Conservation (phyloP, 768 basidiomycete genomes). For the Leccinum broughii region DNA sequence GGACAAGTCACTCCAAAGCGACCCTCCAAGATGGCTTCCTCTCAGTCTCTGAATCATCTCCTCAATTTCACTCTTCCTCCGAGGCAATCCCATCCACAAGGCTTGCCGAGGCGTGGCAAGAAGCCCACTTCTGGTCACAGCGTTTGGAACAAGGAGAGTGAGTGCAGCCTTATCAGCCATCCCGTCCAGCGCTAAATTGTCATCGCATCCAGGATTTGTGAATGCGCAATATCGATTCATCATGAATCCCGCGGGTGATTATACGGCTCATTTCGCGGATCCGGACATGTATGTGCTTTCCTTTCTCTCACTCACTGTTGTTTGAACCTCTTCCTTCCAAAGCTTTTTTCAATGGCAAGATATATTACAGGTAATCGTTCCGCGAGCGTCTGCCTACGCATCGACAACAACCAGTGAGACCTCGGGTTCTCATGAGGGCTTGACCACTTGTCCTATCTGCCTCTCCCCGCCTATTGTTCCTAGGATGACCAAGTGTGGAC, state of each 20-base stretch:
- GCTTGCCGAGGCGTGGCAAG: constrained; percentile 73
- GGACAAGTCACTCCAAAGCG: constrained; percentile 52
- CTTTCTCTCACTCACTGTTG: not conserved
- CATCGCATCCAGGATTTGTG: constrained; percentile 71
- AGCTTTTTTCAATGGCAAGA: constrained; percentile 97
- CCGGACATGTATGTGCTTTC: constrained; percentile 81
- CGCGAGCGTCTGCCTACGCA: constrained; percentile 74
- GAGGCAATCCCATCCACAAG: constrained; percentile 63
- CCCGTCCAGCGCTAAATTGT: constrained; percentile 18
- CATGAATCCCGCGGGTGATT: constrained; percentile 88
- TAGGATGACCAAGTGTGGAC: constrained; percentile 96
- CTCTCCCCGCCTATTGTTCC: constrained; percentile 87
- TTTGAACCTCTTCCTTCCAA: constrained; percentile 1
- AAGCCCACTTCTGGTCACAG: constrained; percentile 59
- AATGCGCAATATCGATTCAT: constrained; percentile 97
- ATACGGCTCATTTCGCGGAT: constrained; percentile 95
- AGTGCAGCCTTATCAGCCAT: constrained; percentile 38
- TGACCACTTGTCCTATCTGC: constrained; percentile 91
- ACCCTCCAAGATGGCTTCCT: constrained; percentile 65
- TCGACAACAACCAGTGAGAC: constrained; percentile 55
- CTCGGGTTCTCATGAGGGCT: constrained; percentile 52
- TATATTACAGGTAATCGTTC: constrained; percentile 92
- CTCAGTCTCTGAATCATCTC: constrained; percentile 75
- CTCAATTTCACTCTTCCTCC: constrained; percentile 95
- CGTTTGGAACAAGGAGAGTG: constrained; percentile 91